Evolutionary conservation across 768 basidiomycete species (phyloP), one percentile per base, ranked within the genome.

Genomic region (Boletus insuetus): DNA sequence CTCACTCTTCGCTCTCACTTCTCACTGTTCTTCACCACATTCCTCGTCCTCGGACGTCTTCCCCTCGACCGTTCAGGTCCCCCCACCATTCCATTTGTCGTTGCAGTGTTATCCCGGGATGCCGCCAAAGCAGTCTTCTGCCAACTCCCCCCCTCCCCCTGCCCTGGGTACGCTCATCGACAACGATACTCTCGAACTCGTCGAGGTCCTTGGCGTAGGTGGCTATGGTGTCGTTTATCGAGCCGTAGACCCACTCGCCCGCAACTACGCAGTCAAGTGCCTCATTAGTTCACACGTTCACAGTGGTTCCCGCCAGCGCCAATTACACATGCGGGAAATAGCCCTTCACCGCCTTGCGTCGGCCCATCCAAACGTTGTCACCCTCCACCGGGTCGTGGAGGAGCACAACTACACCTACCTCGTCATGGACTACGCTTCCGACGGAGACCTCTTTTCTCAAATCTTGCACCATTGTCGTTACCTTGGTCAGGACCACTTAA

Each of bases 161-260:
- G 68, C 76, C 58, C 74, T 89, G 58, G 94, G 94, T 43, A 86
- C 87, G 58, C 73, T 83, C 68, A 91, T 98, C 77, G 92, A 95
- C 79, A 79, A 83, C 59, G 86, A 85, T 61, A 75, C 83, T 46
- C 83, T 98, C 55, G 82, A 94, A 72, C 86, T 98, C 56, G 82
- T 89, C 63, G 84, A 89, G 64, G 81, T 95, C 58, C 83, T 98
- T 47, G 96, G 96, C 35, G 83, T 89, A 34, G 96, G 96, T 13
- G 95, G 95, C 22, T 98, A 97, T 68, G 96, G 96, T 51, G 86
- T 94, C 63, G 96, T 98, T 12, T 97, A 96, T 71, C 88, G 90
- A 53, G 95, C 92, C 24, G 77, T 89, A 55, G 89, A 80, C 61
- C 73, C 77, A 38, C 74, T 77, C 44, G 74, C 70, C 19, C 74